These are phyloP conservation scores for Plenodomus lindquistii DNA, from an alignment of 2,329 filamentous ascomycete genomes.

Conservation along the genomic window DNA sequence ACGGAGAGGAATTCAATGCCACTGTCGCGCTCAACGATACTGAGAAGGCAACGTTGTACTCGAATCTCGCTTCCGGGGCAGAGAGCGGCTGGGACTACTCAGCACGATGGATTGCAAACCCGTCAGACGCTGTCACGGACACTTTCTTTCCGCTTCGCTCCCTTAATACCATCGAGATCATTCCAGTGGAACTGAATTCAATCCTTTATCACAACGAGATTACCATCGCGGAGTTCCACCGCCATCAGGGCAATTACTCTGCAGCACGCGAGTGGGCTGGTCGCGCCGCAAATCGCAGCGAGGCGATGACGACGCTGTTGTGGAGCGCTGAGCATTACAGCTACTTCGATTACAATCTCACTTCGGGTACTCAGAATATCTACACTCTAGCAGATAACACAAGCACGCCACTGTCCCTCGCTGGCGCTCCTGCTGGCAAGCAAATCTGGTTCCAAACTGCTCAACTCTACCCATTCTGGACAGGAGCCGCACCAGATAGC, in stretches of 20 bases:
- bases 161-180: constrained; percentile 61
- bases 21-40: constrained; percentile 55
- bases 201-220: constrained; percentile 70
- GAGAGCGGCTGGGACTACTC: constrained; percentile 70
- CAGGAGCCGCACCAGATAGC: constrained; percentile 62
- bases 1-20: constrained; percentile 63
- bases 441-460: constrained; percentile 63
- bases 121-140: constrained; percentile 61
- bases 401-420: constrained; percentile 40
- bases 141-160: constrained; percentile 68
- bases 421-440: constrained; percentile 56
- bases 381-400: constrained; percentile 54
- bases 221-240: constrained; percentile 60
- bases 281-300: constrained; percentile 58
- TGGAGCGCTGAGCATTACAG: constrained; percentile 66
- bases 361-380: constrained; percentile 59
- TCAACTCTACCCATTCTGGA: constrained; percentile 72
- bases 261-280: constrained; percentile 56
- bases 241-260: constrained; percentile 55
- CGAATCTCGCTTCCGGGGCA: constrained; percentile 66
- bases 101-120: constrained; percentile 61
- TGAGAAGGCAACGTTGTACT: constrained; percentile 59
- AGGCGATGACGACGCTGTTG: constrained; percentile 65
- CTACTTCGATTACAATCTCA: constrained; percentile 73
- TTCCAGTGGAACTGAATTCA: constrained; percentile 70